Conservation (phyloP, 352 stramenopile species). For the Phytophthora colocasiae region DNA sequence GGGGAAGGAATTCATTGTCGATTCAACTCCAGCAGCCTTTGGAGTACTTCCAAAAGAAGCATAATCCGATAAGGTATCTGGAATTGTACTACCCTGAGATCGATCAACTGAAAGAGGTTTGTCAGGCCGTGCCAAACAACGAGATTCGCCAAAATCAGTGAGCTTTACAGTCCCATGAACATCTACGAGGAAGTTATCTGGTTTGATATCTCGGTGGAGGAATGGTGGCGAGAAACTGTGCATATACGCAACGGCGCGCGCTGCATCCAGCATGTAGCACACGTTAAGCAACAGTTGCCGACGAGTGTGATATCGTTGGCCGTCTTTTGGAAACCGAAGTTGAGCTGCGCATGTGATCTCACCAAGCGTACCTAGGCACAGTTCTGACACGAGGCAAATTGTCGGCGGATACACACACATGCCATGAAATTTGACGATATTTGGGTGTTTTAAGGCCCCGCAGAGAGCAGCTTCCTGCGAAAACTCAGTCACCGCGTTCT, state of each 20-base stretch:
- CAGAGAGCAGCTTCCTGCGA: constrained; percentile 62
- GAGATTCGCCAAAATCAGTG: constrained; percentile 61
- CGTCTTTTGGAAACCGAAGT: too few relatives aligned
- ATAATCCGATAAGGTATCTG: constrained; percentile 12
- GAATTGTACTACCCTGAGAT: not conserved
- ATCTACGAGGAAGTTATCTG: constrained; percentile 60
- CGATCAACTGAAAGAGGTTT: not conserved
- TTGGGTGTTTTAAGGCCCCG: constrained; percentile 56
- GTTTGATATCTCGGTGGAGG: constrained; percentile 67
- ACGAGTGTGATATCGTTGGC: constrained; percentile 27
- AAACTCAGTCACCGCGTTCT: constrained; percentile 57
- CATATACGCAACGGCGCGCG: constrained; percentile 58
- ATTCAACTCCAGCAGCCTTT: constrained; percentile 23
- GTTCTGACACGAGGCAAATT: constrained; percentile 66
- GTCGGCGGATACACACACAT: constrained; percentile 69
- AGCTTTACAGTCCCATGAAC: constrained; percentile 52
- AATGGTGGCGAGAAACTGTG: constrained; percentile 65
- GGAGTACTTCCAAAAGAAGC: constrained; percentile 14
- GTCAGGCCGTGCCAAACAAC: constrained; percentile 37
- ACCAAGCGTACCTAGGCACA: constrained; percentile 58
- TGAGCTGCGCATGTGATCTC: constrained; percentile 32
- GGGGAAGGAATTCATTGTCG: constrained; percentile 20
- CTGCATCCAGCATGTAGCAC: constrained; percentile 68
- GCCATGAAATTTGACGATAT: constrained; percentile 68
- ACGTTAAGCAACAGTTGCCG: constrained; percentile 64